Evolutionary conservation across 768 basidiomycete genomes (phyloP).

Genomic region (Mycena filopes): DNA sequence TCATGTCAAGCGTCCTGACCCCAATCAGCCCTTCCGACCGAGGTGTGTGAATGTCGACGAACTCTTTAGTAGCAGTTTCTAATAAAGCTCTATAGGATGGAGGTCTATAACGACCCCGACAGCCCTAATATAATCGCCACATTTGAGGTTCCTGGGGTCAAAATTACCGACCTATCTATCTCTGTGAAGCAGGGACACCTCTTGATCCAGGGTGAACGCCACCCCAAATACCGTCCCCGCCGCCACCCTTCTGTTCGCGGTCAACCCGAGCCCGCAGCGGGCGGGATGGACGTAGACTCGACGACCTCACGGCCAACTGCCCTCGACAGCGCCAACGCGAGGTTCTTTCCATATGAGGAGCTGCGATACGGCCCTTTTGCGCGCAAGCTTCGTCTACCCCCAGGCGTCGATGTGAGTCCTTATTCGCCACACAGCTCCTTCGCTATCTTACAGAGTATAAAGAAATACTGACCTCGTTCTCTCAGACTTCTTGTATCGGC

Average conservation of each 20-base stretch:
- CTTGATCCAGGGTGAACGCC: constrained; percentile 48
- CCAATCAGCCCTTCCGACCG: background rate
- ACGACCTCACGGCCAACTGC: constrained; percentile 18
- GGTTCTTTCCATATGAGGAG: constrained; percentile 44
- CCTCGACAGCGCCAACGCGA: background rate
- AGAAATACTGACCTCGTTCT: constrained; percentile 36
- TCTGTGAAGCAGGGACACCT: constrained; percentile 47
- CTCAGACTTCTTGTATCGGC: constrained; percentile 49
- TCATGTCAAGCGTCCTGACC: constrained; percentile 6
- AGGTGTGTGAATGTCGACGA: constrained; percentile 9
- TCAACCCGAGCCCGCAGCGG: background rate
- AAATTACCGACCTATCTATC: constrained; percentile 46
- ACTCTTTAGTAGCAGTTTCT: background rate
- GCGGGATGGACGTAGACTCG: constrained; percentile 31
- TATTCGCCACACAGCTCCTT: background rate
- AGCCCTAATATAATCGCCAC: constrained; percentile 46
- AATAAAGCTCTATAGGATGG: constrained; percentile 48
- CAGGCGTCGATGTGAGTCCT: constrained; percentile 49
- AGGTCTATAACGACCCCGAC: constrained; percentile 52
- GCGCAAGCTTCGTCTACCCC: constrained; percentile 50
- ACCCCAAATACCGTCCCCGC: constrained; percentile 20
- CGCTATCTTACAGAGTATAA: constrained; percentile 14
- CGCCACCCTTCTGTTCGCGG: constrained; percentile 21
- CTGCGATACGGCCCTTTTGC: constrained; percentile 56
- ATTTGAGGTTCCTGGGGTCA: constrained; percentile 59